Evolutionary conservation across 106 monocot species (phyloP).

Genomic region (Allium cepa): DNA sequence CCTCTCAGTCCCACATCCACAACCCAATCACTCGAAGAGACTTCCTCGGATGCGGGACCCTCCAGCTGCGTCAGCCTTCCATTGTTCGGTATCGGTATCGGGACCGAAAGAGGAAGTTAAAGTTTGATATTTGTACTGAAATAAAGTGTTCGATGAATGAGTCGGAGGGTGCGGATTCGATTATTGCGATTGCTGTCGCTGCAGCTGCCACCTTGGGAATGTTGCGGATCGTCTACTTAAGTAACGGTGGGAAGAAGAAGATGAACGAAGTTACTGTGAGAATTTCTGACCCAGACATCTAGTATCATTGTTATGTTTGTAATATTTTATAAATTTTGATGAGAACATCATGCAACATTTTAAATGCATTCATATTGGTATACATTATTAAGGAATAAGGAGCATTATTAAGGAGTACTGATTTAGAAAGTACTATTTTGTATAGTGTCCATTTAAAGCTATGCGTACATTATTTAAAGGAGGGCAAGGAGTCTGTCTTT

Average conservation of each 20-base stretch:
- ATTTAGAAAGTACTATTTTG: not conserved
- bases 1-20: constrained; percentile 3
- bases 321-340: not conserved
- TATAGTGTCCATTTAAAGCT: too few relatives aligned
- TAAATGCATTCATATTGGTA: not conserved
- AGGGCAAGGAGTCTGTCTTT: too few relatives aligned
- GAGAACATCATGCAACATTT: not conserved
- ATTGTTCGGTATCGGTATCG: constrained; percentile 1
- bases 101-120: not conserved
- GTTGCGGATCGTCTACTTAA: constrained; percentile 1
- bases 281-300: not conserved
- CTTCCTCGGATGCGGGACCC: constrained; percentile 19
- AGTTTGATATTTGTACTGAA: not conserved
- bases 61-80: constrained; percentile 6
- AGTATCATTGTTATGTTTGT: not conserved
- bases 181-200: constrained; percentile 8
- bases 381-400: not conserved
- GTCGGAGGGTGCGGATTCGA: constrained; percentile 2
- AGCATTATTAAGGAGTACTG: not conserved
- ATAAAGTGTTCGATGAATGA: constrained; percentile 9
- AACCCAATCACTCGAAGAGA: constrained; percentile 6
- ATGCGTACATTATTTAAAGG: too few relatives aligned
- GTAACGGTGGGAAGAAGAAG: constrained; percentile 1
- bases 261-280: not conserved
- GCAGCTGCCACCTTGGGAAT: constrained; percentile 9